phyloP scores from a whole-genome alignment of 139 green algal genomes.

The Dunaliella sp. region DNA sequence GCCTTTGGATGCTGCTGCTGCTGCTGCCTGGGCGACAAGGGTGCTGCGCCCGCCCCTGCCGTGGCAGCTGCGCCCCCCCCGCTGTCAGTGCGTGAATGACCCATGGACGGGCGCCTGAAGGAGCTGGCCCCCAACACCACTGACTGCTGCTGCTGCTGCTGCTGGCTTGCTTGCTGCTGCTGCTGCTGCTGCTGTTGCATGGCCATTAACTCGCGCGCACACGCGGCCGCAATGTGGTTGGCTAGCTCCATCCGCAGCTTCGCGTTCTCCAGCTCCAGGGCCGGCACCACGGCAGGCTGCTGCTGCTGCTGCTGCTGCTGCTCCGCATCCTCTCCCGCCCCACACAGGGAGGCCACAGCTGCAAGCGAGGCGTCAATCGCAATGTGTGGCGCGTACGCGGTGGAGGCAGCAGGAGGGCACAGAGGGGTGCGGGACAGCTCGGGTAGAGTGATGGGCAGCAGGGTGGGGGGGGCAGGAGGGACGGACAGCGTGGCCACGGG shows the following conservation, averaged over 20 bases:
- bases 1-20: background rate
- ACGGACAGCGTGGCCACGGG: conserved; percentile 64
- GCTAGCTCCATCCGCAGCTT: conserved; percentile 66
- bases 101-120: background rate
- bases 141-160: background rate
- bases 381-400: background rate
- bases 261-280: conserved; percentile 64
- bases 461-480: conserved; percentile 26
- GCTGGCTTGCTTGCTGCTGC: background rate
- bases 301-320: background rate
- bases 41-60: background rate
- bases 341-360: background rate
- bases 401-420: background rate
- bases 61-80: background rate
- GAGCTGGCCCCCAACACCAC: background rate
- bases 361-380: conserved; percentile 1
- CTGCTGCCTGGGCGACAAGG: background rate
- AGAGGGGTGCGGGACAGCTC: conserved; percentile 48
- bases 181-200: background rate
- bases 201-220: conserved; percentile 26
- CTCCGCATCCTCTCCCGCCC: background rate
- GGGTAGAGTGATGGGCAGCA: conserved; percentile 49
- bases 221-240: conserved; percentile 29
- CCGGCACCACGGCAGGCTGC: conserved; percentile 1
- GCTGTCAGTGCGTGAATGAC: background rate